Evolutionary conservation across 108 stramenopile species (phyloP).

Genomic region (Discostella pseudostelligera): DNA sequence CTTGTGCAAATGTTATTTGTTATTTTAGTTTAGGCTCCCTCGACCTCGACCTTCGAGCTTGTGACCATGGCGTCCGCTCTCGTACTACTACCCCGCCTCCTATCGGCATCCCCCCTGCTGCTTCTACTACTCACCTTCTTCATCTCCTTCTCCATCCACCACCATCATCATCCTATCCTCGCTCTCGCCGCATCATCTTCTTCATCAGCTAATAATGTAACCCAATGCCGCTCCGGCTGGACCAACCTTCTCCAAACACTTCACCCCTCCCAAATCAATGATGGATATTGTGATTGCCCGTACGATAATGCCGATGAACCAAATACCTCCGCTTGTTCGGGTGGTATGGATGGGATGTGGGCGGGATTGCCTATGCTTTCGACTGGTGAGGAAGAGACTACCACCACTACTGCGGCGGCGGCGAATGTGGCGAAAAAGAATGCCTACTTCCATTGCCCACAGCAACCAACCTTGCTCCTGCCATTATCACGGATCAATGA

Average conservation of each 20-base stretch:
- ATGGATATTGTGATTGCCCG: slow-evolving; percentile 84
- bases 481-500: slow-evolving; percentile 64
- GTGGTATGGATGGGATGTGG: slow-evolving; percentile 51
- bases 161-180: no score
- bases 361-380: slow-evolving; percentile 34
- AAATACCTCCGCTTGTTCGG: slow-evolving; percentile 69
- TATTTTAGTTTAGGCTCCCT: no score
- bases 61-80: no score
- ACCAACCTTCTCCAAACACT: slow-evolving; percentile 25
- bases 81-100: no score
- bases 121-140: no score
- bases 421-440: background rate
- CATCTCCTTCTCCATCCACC: no score
- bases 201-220: background rate
- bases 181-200: slow-evolving; percentile 4
- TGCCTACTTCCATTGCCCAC: slow-evolving; percentile 51
- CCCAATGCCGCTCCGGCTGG: slow-evolving; percentile 13
- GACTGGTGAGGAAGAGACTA: no score
- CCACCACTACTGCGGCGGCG: background rate
- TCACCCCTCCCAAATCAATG: slow-evolving; percentile 57
- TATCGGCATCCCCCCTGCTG: no score
- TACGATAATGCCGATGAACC: slow-evolving; percentile 67
- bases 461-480: slow-evolving; percentile 55
- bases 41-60: no score
- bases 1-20: no score